Conservation (phyloP, 208 protist genomes). For the Acanthamoeba polyphaga region DNA sequence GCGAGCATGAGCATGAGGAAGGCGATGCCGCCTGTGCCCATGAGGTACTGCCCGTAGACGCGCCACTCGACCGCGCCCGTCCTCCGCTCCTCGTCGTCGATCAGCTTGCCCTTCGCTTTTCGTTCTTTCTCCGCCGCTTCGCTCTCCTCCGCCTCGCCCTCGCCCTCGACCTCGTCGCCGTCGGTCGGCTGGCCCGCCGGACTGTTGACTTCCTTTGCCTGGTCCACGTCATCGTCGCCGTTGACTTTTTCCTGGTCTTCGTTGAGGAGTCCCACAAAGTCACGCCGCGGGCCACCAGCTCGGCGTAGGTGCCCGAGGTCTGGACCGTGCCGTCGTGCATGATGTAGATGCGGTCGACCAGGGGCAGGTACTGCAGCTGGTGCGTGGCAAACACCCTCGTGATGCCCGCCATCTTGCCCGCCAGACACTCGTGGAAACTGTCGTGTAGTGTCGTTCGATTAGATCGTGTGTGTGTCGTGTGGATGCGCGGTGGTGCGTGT, state of each 20-base stretch:
- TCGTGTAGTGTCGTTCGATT: background rate
- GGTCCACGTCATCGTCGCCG: background rate
- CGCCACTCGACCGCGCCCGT: slow-evolving; percentile 75
- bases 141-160: background rate
- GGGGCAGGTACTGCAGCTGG: slow-evolving; percentile 92
- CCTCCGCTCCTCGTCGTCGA: slow-evolving; percentile 76
- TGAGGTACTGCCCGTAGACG: slow-evolving; percentile 75
- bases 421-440: slow-evolving; percentile 76
- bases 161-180: background rate
- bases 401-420: slow-evolving; percentile 87
- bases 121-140: slow-evolving; percentile 24
- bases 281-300: slow-evolving; percentile 51
- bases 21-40: background rate
- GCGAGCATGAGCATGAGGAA: slow-evolving; percentile 14
- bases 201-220: background rate
- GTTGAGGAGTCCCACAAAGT: slow-evolving; percentile 51
- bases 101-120: slow-evolving; percentile 76
- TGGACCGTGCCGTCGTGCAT: slow-evolving; percentile 21
- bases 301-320: background rate
- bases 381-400: slow-evolving; percentile 96
- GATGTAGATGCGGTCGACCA: slow-evolving; percentile 88
- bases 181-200: no score
- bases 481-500: no score
- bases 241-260: background rate
- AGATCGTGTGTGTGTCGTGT: slow-evolving; percentile 59